These are phyloP conservation scores for Suillus clintonianus DNA, from an alignment of 768 basidiomycete genomes.

Conservation along the genomic window DNA sequence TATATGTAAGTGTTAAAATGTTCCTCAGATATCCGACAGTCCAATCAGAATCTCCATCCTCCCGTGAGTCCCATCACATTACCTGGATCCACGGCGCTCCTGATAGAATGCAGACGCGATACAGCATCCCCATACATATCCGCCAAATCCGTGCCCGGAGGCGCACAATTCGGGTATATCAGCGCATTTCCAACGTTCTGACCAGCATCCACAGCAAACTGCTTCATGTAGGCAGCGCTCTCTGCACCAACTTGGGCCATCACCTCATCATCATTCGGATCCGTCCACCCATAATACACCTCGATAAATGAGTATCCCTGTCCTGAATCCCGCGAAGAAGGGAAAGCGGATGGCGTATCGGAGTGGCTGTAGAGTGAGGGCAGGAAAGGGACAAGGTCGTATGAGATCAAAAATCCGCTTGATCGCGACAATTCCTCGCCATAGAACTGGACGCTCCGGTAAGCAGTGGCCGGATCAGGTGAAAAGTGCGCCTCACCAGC, in stretches of 20 bases:
- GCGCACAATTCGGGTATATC: slow-evolving; percentile 64
- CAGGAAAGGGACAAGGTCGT: slow-evolving; percentile 51
- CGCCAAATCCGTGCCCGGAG: slow-evolving; percentile 50
- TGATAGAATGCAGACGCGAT: slow-evolving; percentile 40
- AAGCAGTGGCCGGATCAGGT: neutral
- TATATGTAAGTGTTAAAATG: too few species aligned
- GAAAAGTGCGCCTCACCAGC: neutral
- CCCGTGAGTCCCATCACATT: slow-evolving; percentile 70
- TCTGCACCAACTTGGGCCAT: slow-evolving; percentile 44
- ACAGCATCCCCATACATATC: slow-evolving; percentile 56
- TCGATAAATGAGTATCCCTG: slow-evolving; percentile 43
- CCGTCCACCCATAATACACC: slow-evolving; percentile 48
- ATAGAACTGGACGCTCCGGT: slow-evolving; percentile 7
- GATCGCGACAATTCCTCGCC: slow-evolving; percentile 5
- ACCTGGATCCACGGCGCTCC: slow-evolving; percentile 51
- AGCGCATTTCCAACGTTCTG: slow-evolving; percentile 40
- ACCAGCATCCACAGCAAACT: slow-evolving; percentile 39
- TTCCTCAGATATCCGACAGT: neutral
- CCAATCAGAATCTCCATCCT: slow-evolving; percentile 53
- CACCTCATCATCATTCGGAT: slow-evolving; percentile 33
- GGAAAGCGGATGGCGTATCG: slow-evolving; percentile 46
- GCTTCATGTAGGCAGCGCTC: slow-evolving; percentile 41
- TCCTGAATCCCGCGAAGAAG: slow-evolving; percentile 37
- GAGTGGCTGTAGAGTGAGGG: slow-evolving; percentile 42
- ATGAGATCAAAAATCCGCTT: slow-evolving; percentile 11